Conservation (phyloP, 2,329 filamentous ascomycete species). For the Blastomyces gilchristii region DNA sequence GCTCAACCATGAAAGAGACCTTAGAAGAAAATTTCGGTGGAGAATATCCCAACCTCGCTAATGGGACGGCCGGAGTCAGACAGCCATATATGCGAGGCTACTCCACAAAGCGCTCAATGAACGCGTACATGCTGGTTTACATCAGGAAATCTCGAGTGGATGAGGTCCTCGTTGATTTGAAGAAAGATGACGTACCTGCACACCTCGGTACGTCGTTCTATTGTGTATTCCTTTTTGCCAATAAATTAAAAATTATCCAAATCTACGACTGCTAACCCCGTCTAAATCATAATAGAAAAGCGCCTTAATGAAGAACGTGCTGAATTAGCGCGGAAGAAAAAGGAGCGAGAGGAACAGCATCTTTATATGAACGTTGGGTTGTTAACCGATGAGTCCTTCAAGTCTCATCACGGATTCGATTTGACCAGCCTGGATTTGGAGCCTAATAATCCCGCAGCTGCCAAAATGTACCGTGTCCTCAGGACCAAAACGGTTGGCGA, state of each 20-base stretch:
- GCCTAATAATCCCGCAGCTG: conserved; percentile 55
- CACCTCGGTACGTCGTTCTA: conserved; percentile 57
- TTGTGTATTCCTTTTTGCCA: neutral
- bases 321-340: conserved; percentile 62
- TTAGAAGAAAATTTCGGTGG: conserved; percentile 95
- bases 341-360: conserved; percentile 89
- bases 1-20: conserved; percentile 80
- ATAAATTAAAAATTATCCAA: neutral
- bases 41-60: conserved; percentile 54
- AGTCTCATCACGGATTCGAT: conserved; percentile 72
- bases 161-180: conserved; percentile 65
- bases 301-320: conserved; percentile 74
- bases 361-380: conserved; percentile 79
- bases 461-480: conserved; percentile 62
- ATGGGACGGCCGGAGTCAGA: conserved; percentile 48
- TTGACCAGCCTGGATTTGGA: conserved; percentile 58
- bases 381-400: conserved; percentile 72
- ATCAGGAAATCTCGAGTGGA: conserved; percentile 81
- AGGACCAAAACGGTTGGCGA: conserved; percentile 67
- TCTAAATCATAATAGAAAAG: conserved; percentile 41
- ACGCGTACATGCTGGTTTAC: conserved; percentile 98
- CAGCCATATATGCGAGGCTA: conserved; percentile 56
- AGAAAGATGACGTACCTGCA: conserved; percentile 65
- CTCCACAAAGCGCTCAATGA: conserved; percentile 61
- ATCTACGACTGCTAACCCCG: conserved; percentile 18